Evolutionary conservation across 352 stramenopile species (phyloP).

Genomic region (Pythium aphanidermatum): DNA sequence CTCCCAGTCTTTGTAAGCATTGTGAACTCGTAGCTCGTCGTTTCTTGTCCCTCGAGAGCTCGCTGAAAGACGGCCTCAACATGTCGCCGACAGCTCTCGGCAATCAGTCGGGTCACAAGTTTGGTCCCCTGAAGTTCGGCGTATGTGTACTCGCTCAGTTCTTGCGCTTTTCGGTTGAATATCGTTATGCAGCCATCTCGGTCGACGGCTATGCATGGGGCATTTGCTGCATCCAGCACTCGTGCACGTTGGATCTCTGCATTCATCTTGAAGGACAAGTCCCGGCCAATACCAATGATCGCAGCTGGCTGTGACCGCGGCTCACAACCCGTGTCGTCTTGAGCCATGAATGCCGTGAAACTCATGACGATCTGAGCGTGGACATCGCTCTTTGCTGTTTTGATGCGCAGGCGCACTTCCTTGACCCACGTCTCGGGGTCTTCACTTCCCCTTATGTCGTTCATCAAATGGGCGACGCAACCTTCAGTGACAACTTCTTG

Average conservation of each 20-base stretch:
- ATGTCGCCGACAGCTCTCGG: constrained; percentile 53
- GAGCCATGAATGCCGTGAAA: constrained; percentile 48
- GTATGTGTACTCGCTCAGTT: constrained; percentile 84
- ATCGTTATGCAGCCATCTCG: constrained; percentile 51
- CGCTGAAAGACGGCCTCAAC: constrained; percentile 68
- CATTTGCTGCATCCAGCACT: constrained; percentile 71
- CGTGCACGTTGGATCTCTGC: constrained; percentile 68
- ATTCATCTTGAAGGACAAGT: constrained; percentile 54
- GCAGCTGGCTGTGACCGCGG: constrained; percentile 9
- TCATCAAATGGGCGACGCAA: background rate
- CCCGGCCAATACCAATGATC: constrained; percentile 66
- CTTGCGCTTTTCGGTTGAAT: constrained; percentile 90
- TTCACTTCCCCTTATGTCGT: constrained; percentile 5
- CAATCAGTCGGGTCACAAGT: constrained; percentile 77
- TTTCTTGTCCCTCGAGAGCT: constrained; percentile 56
- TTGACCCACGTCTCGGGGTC: constrained; percentile 18
- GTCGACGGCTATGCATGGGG: constrained; percentile 73
- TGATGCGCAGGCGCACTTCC: constrained; percentile 41
- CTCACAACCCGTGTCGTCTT: constrained; percentile 11
- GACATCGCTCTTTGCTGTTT: constrained; percentile 29
- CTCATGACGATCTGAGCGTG: constrained; percentile 54
- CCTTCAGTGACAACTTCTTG: constrained; percentile 29
- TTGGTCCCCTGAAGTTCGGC: constrained; percentile 83
- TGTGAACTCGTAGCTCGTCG: constrained; percentile 75
- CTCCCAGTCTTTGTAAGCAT: constrained; percentile 73